phyloP scores from a whole-genome alignment of 495 filamentous ascomycete genomes.

The Neurospora tetraspora region DNA sequence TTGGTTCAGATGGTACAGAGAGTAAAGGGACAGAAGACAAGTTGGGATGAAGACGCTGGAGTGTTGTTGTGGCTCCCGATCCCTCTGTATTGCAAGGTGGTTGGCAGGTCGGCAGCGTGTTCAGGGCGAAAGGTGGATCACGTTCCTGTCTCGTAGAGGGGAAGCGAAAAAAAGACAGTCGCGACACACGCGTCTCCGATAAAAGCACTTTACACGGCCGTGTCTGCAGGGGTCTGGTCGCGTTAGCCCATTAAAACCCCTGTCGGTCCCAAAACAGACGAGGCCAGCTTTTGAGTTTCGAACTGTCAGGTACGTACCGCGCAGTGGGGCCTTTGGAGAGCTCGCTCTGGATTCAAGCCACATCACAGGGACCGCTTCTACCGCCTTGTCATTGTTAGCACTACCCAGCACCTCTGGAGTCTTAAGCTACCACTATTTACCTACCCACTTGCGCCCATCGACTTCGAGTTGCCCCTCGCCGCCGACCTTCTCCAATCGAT shows the following conservation, averaged over 20 bases:
- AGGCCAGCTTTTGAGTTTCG: not conserved
- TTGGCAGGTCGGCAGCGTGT: not conserved
- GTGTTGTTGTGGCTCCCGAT: not conserved
- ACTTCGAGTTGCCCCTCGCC: not conserved
- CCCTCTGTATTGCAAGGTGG: not conserved
- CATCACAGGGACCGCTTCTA: constrained; percentile 14
- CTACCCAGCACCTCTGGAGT: not conserved
- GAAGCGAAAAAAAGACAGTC: constrained; percentile 17
- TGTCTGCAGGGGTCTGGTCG: constrained; percentile 7
- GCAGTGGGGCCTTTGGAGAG: constrained; percentile 6
- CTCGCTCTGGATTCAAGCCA: constrained; percentile 13
- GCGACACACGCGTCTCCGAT: constrained; percentile 10
- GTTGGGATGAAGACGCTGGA: not conserved
- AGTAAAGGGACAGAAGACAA: not conserved
- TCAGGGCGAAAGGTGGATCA: not conserved
- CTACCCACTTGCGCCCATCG: not conserved
- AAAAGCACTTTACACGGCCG: constrained; percentile 19
- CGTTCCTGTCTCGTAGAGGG: constrained; percentile 1
- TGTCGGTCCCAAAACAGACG: not conserved
- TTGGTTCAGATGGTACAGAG: not conserved
- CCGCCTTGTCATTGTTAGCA: not conserved
- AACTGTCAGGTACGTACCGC: constrained; percentile 14
- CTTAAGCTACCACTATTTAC: not conserved
- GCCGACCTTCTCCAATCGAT: not conserved
- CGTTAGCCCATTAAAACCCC: constrained; percentile 15